phyloP scores from a whole-genome alignment of 805 yeast species.

The Ascoidea rubescens region DNA sequence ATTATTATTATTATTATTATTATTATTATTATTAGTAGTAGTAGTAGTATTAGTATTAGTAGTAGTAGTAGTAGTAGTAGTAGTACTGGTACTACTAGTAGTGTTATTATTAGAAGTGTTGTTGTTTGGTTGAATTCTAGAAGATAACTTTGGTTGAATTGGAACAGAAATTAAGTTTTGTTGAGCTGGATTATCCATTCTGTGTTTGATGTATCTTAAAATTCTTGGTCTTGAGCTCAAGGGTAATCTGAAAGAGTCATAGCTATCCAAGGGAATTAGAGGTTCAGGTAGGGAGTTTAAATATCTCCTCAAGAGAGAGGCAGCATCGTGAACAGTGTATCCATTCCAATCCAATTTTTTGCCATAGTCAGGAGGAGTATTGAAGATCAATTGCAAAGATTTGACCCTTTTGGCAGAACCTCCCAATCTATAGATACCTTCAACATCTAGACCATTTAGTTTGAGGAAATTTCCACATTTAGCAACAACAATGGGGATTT shows the following conservation, averaged over 20 bases:
- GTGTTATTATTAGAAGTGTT: conserved; percentile 22
- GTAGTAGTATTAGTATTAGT: neutral
- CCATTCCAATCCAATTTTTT: conserved; percentile 84
- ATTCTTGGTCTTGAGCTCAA: conserved; percentile 47
- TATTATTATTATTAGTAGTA: no score
- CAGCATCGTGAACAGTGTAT: conserved; percentile 93
- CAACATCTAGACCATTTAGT: conserved; percentile 60
- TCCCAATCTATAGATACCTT: conserved; percentile 88
- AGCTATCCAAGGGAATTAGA: conserved; percentile 62
- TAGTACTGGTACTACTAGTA: conserved; percentile 15
- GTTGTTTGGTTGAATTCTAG: conserved; percentile 13
- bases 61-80: neutral
- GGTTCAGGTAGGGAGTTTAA: conserved; percentile 88
- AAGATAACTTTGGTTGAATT: neutral
- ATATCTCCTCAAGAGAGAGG: conserved; percentile 75
- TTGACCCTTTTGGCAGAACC: conserved; percentile 85
- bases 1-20: neutral
- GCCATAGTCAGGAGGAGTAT: conserved; percentile 83
- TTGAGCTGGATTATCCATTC: conserved; percentile 26
- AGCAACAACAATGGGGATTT: conserved; percentile 89
- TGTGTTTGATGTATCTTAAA: conserved; percentile 47
- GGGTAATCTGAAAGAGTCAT: conserved; percentile 71
- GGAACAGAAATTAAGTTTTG: neutral
- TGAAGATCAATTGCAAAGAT: conserved; percentile 72
- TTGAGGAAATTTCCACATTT: conserved; percentile 84